Conservation (phyloP, 2,329 filamentous ascomycete species). For the Fusarium sp. region DNA sequence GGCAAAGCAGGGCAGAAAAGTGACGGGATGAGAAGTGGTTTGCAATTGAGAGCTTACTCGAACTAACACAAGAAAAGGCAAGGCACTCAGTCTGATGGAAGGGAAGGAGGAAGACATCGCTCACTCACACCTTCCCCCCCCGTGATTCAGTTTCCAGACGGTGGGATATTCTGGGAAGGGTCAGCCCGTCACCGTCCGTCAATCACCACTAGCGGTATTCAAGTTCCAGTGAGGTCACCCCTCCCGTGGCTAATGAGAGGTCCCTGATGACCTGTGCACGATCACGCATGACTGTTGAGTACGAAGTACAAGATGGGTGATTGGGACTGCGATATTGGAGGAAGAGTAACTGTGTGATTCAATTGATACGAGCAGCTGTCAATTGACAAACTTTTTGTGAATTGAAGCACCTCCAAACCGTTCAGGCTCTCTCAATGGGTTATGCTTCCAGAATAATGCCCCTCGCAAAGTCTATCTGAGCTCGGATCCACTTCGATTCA, state of each 20-base stretch:
- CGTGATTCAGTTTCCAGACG: constrained; percentile 24
- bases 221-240: constrained; percentile 20
- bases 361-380: not conserved
- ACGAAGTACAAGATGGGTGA: not conserved
- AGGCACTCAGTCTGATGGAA: not conserved
- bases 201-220: not conserved
- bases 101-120: constrained; percentile 1
- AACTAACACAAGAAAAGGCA: constrained; percentile 1
- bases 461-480: constrained; percentile 8
- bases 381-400: constrained; percentile 2
- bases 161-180: constrained; percentile 41
- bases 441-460: not conserved
- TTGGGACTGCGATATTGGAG: constrained; percentile 3
- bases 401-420: not conserved
- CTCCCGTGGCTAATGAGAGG: constrained; percentile 25
- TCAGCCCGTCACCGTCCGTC: constrained; percentile 26
- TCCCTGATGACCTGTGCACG: constrained; percentile 34
- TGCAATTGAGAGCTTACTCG: constrained; percentile 14
- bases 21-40: constrained; percentile 10
- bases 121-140: constrained; percentile 6
- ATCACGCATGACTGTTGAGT: constrained; percentile 33
- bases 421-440: not conserved
- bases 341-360: not conserved
- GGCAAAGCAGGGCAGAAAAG: not conserved
- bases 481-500: not conserved